Evolutionary conservation across 169 alveolate genomes (phyloP).

Genomic region (Neospora caninum): DNA sequence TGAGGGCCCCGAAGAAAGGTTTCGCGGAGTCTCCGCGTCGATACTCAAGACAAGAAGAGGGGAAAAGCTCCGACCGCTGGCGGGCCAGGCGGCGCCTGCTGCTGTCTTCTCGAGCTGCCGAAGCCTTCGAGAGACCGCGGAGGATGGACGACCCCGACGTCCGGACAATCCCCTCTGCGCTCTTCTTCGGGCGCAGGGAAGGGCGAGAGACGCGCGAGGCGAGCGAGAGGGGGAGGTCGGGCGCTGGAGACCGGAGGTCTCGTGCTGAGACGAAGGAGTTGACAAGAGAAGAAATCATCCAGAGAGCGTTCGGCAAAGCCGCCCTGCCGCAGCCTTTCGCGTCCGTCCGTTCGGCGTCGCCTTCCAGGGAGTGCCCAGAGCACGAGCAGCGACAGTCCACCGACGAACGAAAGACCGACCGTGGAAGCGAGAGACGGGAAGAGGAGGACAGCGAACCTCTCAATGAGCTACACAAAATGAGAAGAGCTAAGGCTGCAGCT

Average conservation of each 20-base stretch:
- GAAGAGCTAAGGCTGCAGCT: neutral
- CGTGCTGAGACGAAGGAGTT: neutral
- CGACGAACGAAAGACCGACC: neutral
- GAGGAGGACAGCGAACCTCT: neutral
- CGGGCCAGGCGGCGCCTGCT: neutral
- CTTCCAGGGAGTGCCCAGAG: no score
- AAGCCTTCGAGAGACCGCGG: neutral
- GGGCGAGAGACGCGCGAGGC: neutral
- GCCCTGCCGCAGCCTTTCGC: neutral
- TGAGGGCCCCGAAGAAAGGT: neutral
- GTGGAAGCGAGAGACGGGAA: neutral
- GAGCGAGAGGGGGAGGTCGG: neutral
- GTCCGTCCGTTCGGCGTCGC: no score
- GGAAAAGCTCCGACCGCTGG: neutral
- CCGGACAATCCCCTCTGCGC: neutral
- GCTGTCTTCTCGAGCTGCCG: neutral
- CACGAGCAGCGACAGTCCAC: no score
- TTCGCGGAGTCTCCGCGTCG: neutral
- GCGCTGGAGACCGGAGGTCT: neutral
- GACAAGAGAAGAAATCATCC: neutral
- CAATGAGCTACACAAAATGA: neutral
- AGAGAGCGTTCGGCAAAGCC: neutral
- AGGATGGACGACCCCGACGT: neutral
- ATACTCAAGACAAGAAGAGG: no score
- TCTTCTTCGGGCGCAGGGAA: neutral